Evolutionary conservation across 352 stramenopile species (phyloP), one percentile per base, ranked within the genome.

Genomic region (Phytophthora ohioensis): DNA sequence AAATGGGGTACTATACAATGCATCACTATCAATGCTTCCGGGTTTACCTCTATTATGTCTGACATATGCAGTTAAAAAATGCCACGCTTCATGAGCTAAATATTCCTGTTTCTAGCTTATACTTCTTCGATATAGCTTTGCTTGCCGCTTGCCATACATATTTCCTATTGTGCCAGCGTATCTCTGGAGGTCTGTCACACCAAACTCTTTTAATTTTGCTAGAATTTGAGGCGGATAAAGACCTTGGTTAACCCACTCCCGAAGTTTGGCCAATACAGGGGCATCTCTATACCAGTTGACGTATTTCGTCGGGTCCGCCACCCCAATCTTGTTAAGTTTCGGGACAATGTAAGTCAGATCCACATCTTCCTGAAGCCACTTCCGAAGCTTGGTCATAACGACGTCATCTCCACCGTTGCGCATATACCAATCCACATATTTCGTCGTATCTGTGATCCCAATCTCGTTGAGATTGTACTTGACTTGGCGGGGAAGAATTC

Each of bases 401-500:
- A 46, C 9, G 5, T 27, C 31, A 11, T 67, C 60, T 42, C 45
- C 58, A 10, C 60, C 60, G 5, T 58, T 58, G 38, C 34, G 48
- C 60, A 67, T 67, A 11, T 67, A 67, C 13, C 53, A 53, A 3
- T 52, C 38, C 38, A 45, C 34, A 11, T 54, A 67, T 17, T 46
- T 61, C 0, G 38, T 60, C 8, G 51, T 48, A 46, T 61, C 60
- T 17, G 21, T 32, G 9, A 67, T 17, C 12, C 42, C 60, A 47
- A 61, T 31, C 36, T 67, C 49, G 11, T 61, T 60, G 27, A 67
- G 49, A 11, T 61, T 67, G 49, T 55, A 46, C 12, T 54, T 54
- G 39, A 67, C 17, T 31, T 54, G 60, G 13, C 48, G 54, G 4
- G 49, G 48, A 21, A 58, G 38, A 6, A 49, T 8, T 13, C 54